phyloP scores from a whole-genome alignment of 2,329 filamentous ascomycete genomes.

The Xylariaceae sp. region DNA sequence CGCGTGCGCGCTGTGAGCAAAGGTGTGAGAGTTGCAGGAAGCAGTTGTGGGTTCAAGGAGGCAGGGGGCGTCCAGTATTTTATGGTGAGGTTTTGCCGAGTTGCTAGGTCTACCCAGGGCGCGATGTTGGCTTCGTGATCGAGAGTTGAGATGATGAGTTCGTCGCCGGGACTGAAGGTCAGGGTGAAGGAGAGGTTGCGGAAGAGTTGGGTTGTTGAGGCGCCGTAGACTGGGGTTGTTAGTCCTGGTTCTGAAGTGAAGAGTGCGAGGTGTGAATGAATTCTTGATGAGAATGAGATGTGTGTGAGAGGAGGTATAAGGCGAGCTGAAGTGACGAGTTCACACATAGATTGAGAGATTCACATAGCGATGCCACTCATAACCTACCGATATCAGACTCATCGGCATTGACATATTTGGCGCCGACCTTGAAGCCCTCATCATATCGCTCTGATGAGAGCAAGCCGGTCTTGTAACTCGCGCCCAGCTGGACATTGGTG shows the following conservation, averaged over 20 bases:
- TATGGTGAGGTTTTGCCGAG: slow-evolving; percentile 52
- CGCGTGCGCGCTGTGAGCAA: slow-evolving; percentile 61
- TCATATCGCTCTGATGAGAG: slow-evolving; percentile 55
- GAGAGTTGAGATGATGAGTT: slow-evolving; percentile 64
- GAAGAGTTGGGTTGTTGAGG: slow-evolving; percentile 71
- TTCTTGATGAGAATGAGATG: not conserved
- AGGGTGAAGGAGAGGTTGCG: slow-evolving; percentile 61
- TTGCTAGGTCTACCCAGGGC: slow-evolving; percentile 65
- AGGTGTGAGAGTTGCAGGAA: slow-evolving; percentile 48
- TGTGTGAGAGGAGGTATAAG: not conserved
- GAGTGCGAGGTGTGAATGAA: too few species aligned
- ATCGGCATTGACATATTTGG: slow-evolving; percentile 64
- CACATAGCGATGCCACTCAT: too few species aligned
- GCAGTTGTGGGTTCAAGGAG: slow-evolving; percentile 52
- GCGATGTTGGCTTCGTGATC: slow-evolving; percentile 77
- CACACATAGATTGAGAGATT: not conserved
- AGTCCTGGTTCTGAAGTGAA: not conserved
- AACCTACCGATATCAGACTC: slow-evolving; percentile 57
- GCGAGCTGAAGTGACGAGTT: not conserved
- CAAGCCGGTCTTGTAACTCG: slow-evolving; percentile 58
- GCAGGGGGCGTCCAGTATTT: slow-evolving; percentile 63
- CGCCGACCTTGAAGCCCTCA: slow-evolving; percentile 58
- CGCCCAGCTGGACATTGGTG: slow-evolving; percentile 71
- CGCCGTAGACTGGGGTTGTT: slow-evolving; percentile 53
- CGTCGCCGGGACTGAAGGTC: slow-evolving; percentile 50